Evolutionary conservation across 768 basidiomycete genomes (phyloP), one percentile per base, ranked within the genome.

Genomic region (Boletus edulis): DNA sequence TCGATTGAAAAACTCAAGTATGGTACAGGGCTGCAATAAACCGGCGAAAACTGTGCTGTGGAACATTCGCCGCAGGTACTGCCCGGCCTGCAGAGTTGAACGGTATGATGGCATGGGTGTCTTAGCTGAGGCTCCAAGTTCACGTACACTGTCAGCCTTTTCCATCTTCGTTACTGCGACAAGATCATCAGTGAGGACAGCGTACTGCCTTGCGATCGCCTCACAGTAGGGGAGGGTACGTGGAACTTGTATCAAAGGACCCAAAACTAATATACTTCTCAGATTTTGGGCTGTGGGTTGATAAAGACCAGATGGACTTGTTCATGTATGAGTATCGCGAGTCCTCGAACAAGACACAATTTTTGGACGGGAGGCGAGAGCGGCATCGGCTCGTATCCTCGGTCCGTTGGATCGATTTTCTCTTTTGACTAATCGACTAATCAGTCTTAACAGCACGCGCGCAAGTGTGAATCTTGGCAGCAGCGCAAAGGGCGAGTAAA

Each of bases 1-100:
- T 31, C 4, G 35, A 24, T 29, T 17, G 2, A 32, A 18, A n/a
- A 35, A 14, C 39, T 20, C 53, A 45, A 55, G 31, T 20, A 13
- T 29, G 24, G 27, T 35, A 5, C 29, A 64, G 62, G 41, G 48
- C 1, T 64, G 62, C 18, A 52, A 51, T 24, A 58, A 58, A 44
- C 13, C 46, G 0, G 52, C 59, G 6, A 49, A 47, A 40, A 18
- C 46, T 0, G 22, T 64, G 34, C 34, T 64, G 5, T 64, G 62
- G 62, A 43, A 52, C 17, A 49, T 61, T 7, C 62, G 62, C 14
- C 62, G 53, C 35, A 64, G 62, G 43, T 63, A 57, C 35, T 63
- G 62, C 18, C 50, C 55, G 0, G 15, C 42, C 11, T 63, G 62
- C 44, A 61, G 42, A 41, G 12, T 18, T n/a, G 22, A 35, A 42